phyloP scores from a whole-genome alignment of 169 alveolate genomes.

The Plasmodium adleri region DNA sequence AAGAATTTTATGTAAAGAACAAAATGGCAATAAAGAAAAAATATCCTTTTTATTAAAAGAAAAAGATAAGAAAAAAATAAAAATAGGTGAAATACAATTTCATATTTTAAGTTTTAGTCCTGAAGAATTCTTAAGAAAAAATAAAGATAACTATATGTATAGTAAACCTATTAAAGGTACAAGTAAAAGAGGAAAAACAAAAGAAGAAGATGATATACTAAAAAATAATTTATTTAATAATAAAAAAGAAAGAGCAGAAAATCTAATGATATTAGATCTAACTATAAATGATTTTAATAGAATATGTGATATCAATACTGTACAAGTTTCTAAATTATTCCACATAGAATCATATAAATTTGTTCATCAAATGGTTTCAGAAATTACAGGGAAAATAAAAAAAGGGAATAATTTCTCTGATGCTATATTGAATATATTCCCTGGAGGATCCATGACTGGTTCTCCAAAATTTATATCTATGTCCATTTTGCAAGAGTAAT shows the following conservation, averaged over 20 bases:
- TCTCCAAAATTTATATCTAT: constrained; percentile 79
- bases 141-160: constrained; percentile 59
- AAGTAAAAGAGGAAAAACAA: constrained; percentile 71
- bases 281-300: constrained; percentile 79
- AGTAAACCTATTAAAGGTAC: constrained; percentile 84
- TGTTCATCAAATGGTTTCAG: constrained; percentile 80
- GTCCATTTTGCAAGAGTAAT: constrained; percentile 58
- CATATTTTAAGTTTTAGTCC: constrained; percentile 76
- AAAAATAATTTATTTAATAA: constrained; percentile 46
- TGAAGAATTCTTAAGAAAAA: constrained; percentile 77
- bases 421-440: constrained; percentile 77
- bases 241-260: constrained; percentile 81
- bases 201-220: constrained; percentile 71
- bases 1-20: background rate
- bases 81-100: background rate
- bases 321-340: constrained; percentile 70
- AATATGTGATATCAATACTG: constrained; percentile 76
- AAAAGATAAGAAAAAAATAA: too few species aligned
- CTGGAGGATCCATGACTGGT: constrained; percentile 85
- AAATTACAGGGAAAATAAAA: constrained; percentile 72
- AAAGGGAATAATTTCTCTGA: constrained; percentile 26
- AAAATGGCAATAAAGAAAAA: background rate
- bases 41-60: background rate
- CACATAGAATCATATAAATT: constrained; percentile 74
- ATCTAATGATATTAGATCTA: constrained; percentile 81